A percentile compares a stretch with the other conserved stretches of the same genome.
These are phyloP conservation scores for Choanephora cucurbitarum DNA, from an alignment of 371 early-diverging fungal species.

Conservation along the genomic window DNA sequence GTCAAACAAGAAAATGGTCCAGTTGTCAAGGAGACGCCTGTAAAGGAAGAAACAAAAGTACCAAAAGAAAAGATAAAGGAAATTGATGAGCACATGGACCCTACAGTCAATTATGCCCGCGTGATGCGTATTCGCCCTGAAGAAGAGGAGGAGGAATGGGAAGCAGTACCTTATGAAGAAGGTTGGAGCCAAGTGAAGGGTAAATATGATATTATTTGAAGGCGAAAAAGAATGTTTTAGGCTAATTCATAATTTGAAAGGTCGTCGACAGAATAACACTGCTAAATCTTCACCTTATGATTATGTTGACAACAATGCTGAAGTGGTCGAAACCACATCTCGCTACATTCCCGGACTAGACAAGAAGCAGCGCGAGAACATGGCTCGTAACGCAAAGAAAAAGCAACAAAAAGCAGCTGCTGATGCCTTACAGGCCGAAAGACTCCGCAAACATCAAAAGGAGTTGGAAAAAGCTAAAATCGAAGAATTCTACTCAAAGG, in stretches of 20 bases:
- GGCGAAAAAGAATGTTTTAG: too few relatives aligned
- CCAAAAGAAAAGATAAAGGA: conserved; percentile 25
- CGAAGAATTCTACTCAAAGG: conserved; percentile 43
- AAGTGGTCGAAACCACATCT: neutral
- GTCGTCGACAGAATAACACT: conserved; percentile 10
- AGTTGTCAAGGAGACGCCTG: neutral
- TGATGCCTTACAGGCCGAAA: conserved; percentile 47
- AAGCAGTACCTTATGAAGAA: conserved; percentile 40
- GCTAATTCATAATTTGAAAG: neutral
- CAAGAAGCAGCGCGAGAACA: conserved; percentile 60
- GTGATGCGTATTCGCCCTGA: conserved; percentile 46
- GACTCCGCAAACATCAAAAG: conserved; percentile 52
- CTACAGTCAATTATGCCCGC: conserved; percentile 37
- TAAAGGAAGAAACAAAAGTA: neutral
- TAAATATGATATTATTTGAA: too few relatives aligned
- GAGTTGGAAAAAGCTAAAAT: conserved; percentile 40
- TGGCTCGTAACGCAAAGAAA: conserved; percentile 37
- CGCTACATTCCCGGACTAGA: conserved; percentile 32
- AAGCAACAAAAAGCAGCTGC: conserved; percentile 45
- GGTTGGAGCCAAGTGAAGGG: conserved; percentile 38
- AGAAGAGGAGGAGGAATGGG: conserved; percentile 29
- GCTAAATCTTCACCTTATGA: neutral
- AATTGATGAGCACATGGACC: conserved; percentile 50
- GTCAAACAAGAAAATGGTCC: neutral
- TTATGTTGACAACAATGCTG: conserved; percentile 9